A percentile compares a stretch with the other conserved stretches of the same genome.
Evolutionary conservation across 1,284 basidiomycete species (phyloP).

Genomic region (Cutaneotrichosporon sp.): DNA sequence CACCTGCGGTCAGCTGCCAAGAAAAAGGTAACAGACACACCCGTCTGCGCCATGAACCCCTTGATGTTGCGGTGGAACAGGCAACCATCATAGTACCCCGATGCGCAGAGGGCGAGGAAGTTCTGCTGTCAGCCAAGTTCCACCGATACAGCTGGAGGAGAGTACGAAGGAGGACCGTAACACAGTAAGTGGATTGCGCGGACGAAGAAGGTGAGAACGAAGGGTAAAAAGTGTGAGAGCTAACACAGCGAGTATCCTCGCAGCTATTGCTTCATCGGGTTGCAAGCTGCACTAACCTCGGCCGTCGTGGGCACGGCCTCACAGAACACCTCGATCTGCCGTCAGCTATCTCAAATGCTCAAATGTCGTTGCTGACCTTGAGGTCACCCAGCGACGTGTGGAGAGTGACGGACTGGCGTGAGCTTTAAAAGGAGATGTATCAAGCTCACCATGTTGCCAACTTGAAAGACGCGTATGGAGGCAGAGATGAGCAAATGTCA

Average conservation of each 20-base stretch:
- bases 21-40: not conserved
- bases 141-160: not conserved
- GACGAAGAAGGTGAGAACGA: not conserved
- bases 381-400: slow-evolving; percentile 92
- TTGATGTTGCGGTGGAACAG: slow-evolving; percentile 90
- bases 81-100: slow-evolving; percentile 79
- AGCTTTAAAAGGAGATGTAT: not conserved
- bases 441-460: slow-evolving; percentile 4
- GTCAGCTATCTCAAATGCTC: not conserved
- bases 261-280: not conserved
- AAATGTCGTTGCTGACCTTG: slow-evolving; percentile 63
- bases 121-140: slow-evolving; percentile 60
- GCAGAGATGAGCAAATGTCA: not conserved
- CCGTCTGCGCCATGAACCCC: slow-evolving; percentile 83
- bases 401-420: slow-evolving; percentile 76
- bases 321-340: slow-evolving; percentile 92
- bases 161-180: too few species aligned
- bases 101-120: slow-evolving; percentile 89
- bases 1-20: slow-evolving; percentile 58
- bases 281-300: slow-evolving; percentile 61
- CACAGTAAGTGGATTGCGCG: not conserved
- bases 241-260: not conserved
- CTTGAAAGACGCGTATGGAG: not conserved
- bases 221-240: not conserved
- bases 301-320: slow-evolving; percentile 91